phyloP scores from a whole-genome alignment of 169 alveolate genomes.

The Cryptosporidium meleagridis region DNA sequence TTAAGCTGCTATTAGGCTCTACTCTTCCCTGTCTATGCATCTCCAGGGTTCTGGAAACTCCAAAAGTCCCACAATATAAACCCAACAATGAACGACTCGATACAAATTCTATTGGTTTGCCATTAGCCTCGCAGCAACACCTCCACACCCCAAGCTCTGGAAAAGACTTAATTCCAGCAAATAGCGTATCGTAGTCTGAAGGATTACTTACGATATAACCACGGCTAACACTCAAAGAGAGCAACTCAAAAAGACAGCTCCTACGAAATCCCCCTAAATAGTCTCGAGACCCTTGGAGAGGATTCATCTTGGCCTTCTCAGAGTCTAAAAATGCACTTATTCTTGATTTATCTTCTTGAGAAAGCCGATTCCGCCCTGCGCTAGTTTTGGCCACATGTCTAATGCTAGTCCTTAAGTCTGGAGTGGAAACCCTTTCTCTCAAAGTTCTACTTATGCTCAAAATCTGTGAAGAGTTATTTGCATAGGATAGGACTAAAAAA shows the following conservation, averaged over 20 bases:
- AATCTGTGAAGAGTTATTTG: background rate
- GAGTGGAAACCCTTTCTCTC: background rate
- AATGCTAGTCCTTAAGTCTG: background rate
- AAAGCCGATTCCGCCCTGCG: background rate
- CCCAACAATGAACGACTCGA: slow-evolving; percentile 49
- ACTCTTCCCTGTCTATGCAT: background rate
- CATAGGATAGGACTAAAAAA: background rate
- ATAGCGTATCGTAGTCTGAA: slow-evolving; percentile 27
- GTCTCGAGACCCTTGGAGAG: background rate
- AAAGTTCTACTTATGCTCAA: background rate
- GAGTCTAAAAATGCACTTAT: background rate
- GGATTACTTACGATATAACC: slow-evolving; percentile 16
- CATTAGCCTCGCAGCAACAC: slow-evolving; percentile 62
- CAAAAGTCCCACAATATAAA: slow-evolving; percentile 53
- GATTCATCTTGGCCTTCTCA: background rate
- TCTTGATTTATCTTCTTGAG: background rate
- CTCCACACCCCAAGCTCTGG: slow-evolving; percentile 26
- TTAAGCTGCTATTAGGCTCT: no score
- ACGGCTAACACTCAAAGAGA: background rate
- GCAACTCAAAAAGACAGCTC: slow-evolving; percentile 36
- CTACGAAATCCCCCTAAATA: background rate
- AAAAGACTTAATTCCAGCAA: slow-evolving; percentile 9
- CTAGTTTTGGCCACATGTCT: slow-evolving; percentile 6
- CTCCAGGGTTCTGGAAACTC: slow-evolving; percentile 53
- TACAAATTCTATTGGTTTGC: slow-evolving; percentile 31